Base-by-base conservation (phyloP, 2,329 filamentous ascomycete species). In the Aspergillus sergii region DNA sequence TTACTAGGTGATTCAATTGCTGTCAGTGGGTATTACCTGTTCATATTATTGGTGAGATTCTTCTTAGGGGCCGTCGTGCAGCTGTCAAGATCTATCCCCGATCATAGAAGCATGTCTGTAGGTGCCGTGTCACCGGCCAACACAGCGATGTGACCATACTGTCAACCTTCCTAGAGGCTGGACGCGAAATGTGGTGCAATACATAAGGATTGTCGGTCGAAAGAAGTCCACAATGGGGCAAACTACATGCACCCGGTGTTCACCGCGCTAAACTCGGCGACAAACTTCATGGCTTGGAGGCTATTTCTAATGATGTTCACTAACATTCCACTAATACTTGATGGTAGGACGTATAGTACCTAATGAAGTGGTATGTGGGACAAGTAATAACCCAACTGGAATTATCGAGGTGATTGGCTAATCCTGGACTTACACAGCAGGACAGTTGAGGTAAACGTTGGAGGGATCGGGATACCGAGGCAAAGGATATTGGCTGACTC, bases 121-220 rank as follows among this genome's bases (percentile, higher is more conserved):
- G n/a, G n/a, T 36, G 30, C 51, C 19, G 51, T 55, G 51, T 39
- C 51, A 55, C 51, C 51, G 14, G 21, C 12, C 51, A 55, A 39
- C 36, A 34, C 30, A 21, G 36, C n/a, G 21, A 23, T 34, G 34
- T 39, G 28, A 39, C 51, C 23, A 23, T 55, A 55, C 30, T 14
- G 51, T 8, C 30, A 36, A 39, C n/a, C 30, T 14, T 26, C 39
- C 14, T 39, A 14, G 19, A 21, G n/a, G 30, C 32, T 55, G n/a
- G n/a, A 55, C 10, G 36, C n/a, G 32, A 55, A 55, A 55, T 21
- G 30, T 55, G 32, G 51, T 55, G 51, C 30, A 55, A 59, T 8
- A 59, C 30, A 59, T 59, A 32, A 39, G 46, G 57, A 59, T 53
- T 59, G 57, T 53, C 48, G 57, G 34, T 34, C 46, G 28, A 59